phyloP scores from a whole-genome alignment of 371 early-diverging fungal genomes.

The Mortierella sp. region DNA sequence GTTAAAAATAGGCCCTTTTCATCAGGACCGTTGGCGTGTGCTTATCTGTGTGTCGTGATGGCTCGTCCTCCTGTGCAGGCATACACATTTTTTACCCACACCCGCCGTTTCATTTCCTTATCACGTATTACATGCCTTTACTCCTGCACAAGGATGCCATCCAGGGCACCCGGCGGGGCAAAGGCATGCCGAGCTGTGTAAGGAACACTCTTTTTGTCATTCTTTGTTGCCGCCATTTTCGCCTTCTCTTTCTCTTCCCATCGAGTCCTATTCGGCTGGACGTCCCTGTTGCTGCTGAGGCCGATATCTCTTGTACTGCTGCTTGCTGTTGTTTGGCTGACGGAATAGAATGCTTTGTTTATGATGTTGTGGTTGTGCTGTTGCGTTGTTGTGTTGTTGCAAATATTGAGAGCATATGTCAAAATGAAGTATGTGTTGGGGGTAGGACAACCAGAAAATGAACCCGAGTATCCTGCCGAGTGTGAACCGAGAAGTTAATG shows the following conservation, averaged over 20 bases:
- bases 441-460: neutral
- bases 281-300: neutral
- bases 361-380: too few species aligned
- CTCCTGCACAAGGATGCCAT: too few species aligned
- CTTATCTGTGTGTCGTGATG: neutral
- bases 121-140: neutral
- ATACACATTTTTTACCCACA: neutral
- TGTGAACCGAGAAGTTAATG: neutral
- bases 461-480: neutral
- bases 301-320: neutral
- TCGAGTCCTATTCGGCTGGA: neutral
- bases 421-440: neutral
- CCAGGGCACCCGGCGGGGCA: neutral
- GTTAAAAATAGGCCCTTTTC: slow-evolving; percentile 3
- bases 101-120: neutral
- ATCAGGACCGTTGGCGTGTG: slow-evolving; percentile 2
- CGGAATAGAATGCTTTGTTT: too few species aligned
- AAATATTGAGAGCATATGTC: slow-evolving; percentile 5
- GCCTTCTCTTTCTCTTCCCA: neutral
- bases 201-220: neutral
- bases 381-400: neutral
- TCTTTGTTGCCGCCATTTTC: neutral
- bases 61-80: slow-evolving; percentile 1
- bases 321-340: neutral
- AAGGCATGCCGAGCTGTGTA: neutral